These are phyloP conservation scores for Nicotiana noctiflora DNA, from an alignment of 257 asterid species.

Conservation along the genomic window DNA sequence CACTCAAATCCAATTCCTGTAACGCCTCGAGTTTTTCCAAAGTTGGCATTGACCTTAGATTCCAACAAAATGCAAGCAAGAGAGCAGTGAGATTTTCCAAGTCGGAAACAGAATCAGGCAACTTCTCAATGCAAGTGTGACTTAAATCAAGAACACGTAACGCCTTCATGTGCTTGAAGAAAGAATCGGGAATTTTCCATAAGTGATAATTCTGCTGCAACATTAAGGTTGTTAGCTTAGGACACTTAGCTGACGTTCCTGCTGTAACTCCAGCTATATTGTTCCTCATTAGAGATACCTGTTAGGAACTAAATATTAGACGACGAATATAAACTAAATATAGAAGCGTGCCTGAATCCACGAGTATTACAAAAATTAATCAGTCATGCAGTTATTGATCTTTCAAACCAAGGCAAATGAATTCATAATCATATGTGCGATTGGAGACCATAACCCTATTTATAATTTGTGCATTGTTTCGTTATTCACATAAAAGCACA, in stretches of 20 bases:
- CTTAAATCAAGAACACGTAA: conserved; percentile 23
- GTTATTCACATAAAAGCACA: too few relatives aligned
- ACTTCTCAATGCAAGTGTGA: conserved; percentile 12
- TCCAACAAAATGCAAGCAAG: conserved; percentile 13
- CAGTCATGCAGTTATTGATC: too few relatives aligned
- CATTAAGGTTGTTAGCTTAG: conserved; percentile 21
- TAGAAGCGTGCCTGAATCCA: too few relatives aligned
- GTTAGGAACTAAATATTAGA: neutral
- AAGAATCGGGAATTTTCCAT: conserved; percentile 22
- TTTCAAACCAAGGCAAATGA: too few relatives aligned
- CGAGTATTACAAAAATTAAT: too few relatives aligned
- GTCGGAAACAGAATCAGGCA: conserved; percentile 19
- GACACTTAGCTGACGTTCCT: conserved; percentile 19
- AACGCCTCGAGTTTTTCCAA: conserved; percentile 13
- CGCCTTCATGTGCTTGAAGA: conserved; percentile 17
- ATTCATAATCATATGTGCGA: too few relatives aligned
- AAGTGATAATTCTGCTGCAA: conserved; percentile 21
- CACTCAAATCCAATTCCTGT: conserved; percentile 21
- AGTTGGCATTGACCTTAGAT: conserved; percentile 16
- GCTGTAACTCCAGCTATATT: conserved; percentile 13
- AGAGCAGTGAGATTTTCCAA: conserved; percentile 27
- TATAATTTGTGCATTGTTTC: too few relatives aligned
- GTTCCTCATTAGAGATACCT: conserved; percentile 25
- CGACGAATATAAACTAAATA: neutral
- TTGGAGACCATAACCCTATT: too few relatives aligned